phyloP scores from a whole-genome alignment of 495 filamentous ascomycete species.

The Podospora bellae-mahoneyi region DNA sequence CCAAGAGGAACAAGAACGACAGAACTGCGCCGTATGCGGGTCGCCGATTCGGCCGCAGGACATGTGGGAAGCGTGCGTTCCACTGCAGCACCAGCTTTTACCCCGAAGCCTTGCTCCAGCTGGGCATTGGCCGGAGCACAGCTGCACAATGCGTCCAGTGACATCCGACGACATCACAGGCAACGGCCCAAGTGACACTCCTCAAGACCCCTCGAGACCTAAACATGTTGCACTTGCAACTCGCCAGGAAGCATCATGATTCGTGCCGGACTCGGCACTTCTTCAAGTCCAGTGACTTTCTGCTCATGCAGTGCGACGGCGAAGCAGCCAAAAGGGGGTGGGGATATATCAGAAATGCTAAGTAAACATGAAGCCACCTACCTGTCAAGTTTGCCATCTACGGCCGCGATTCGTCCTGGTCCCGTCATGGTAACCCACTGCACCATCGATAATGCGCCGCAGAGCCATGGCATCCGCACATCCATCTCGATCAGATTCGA shows the following conservation, averaged over 20 bases:
- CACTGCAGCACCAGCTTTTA: slow-evolving; percentile 33
- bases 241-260: slow-evolving; percentile 19
- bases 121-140: slow-evolving; percentile 29
- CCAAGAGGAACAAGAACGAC: slow-evolving; percentile 3
- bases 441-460: slow-evolving; percentile 63
- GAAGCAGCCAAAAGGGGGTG: slow-evolving; percentile 14
- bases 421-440: slow-evolving; percentile 69
- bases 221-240: slow-evolving; percentile 39
- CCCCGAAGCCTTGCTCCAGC: slow-evolving; percentile 28
- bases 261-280: slow-evolving; percentile 22
- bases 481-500: slow-evolving; percentile 67
- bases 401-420: slow-evolving; percentile 67
- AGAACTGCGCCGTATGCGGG: slow-evolving; percentile 22
- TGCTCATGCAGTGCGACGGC: slow-evolving; percentile 40
- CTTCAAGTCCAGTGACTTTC: slow-evolving; percentile 40
- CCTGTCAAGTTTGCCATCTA: slow-evolving; percentile 82
- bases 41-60: slow-evolving; percentile 41
- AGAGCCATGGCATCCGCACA: slow-evolving; percentile 81
- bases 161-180: slow-evolving; percentile 8
- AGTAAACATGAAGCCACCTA: slow-evolving; percentile 52
- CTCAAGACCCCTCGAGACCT: slow-evolving; percentile 12
- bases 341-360: slow-evolving; percentile 2
- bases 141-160: slow-evolving; percentile 21
- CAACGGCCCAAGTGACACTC: neutral
- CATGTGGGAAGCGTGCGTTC: slow-evolving; percentile 28